Conservation (phyloP, 805 yeast species). For the Hanseniaspora taiwanica region DNA sequence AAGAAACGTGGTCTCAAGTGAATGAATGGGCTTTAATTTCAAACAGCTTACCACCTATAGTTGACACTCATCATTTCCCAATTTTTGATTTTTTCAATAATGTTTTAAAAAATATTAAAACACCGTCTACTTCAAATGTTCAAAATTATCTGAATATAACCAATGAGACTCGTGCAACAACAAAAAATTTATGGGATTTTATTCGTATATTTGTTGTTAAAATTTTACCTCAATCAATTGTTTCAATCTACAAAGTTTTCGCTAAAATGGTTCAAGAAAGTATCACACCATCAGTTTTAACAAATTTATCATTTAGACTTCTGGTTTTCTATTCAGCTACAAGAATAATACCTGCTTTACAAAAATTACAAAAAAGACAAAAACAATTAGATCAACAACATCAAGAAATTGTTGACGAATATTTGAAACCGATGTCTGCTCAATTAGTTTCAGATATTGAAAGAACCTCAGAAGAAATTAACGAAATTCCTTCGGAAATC, state of each 20-base stretch:
- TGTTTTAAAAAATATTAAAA: not conserved
- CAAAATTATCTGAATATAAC: not conserved
- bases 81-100: not conserved
- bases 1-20: conserved; percentile 22
- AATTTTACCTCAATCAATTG: conserved; percentile 5
- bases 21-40: not conserved
- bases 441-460: not conserved
- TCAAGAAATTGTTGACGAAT: not conserved
- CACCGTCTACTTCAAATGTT: not conserved
- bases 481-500: conserved; percentile 5
- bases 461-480: not conserved
- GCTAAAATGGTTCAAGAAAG: conserved; percentile 40
- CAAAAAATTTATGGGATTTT: conserved; percentile 3
- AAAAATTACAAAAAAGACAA: conserved; percentile 13
- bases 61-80: not conserved
- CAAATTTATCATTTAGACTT: conserved; percentile 75
- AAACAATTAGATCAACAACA: conserved; percentile 10
- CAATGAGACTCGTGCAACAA: not conserved
- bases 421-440: not conserved
- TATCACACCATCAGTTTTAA: conserved; percentile 65
- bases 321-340: conserved; percentile 86
- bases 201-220: conserved; percentile 1
- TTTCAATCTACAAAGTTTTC: conserved; percentile 12
- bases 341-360: conserved; percentile 75
- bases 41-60: not conserved